These are phyloP conservation scores for Solanum corneliomulleri DNA, from an alignment of 257 asterid species.

Conservation along the genomic window DNA sequence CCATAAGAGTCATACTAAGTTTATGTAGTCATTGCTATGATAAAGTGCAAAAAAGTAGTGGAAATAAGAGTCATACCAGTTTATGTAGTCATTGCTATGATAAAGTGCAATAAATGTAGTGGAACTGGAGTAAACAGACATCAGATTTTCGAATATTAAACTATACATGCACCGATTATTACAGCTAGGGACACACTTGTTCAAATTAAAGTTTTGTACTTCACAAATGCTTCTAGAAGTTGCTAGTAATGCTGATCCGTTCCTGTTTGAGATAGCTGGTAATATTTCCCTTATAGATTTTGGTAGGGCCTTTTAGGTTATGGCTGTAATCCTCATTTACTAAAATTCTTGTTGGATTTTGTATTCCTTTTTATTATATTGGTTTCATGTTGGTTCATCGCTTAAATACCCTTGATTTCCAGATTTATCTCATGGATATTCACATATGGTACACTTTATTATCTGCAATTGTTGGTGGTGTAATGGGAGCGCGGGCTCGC, in stretches of 20 bases:
- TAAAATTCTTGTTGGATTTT: background rate
- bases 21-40: background rate
- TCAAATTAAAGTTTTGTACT: background rate
- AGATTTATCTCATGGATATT: conserved; percentile 94
- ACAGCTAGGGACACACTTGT: background rate
- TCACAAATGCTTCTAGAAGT: background rate
- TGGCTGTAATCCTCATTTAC: background rate
- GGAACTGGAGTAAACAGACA: background rate
- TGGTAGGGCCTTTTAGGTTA: background rate
- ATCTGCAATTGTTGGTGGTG: conserved; percentile 95
- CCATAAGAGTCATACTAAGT: background rate
- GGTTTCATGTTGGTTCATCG: background rate
- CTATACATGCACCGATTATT: background rate
- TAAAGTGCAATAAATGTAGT: background rate
- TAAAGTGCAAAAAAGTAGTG: background rate
- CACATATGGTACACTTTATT: conserved; percentile 87
- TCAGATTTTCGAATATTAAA: background rate
- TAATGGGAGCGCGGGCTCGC: conserved; percentile 94
- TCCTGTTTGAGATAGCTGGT: background rate
- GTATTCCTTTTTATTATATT: background rate
- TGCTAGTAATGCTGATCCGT: background rate
- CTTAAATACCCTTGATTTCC: conserved; percentile 4
- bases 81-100: background rate
- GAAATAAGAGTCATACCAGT: background rate
- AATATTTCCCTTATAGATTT: background rate